A percentile compares a stretch with the other conserved stretches of the same genome.
Conservation (phyloP, 768 basidiomycete species). For the Rhizopogon vinicolor region DNA sequence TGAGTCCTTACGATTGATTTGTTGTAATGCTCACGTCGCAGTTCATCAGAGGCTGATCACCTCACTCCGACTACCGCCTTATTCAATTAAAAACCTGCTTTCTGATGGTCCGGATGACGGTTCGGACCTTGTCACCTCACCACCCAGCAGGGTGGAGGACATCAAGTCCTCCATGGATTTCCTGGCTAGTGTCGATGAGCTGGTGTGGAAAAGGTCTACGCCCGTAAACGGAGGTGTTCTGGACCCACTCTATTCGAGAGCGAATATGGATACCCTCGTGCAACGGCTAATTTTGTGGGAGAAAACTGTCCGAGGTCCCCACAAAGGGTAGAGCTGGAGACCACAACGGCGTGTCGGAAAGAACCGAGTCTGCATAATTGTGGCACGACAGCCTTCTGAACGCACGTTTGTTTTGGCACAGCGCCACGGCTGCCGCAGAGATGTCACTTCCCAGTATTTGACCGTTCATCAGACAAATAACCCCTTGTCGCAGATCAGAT, state of each 20-base stretch:
- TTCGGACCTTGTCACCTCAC: not conserved
- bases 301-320: slow-evolving; percentile 13
- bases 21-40: not conserved
- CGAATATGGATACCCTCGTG: slow-evolving; percentile 16
- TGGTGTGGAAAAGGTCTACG: slow-evolving; percentile 22
- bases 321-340: not conserved
- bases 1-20: slow-evolving; percentile 7
- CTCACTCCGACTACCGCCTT: not conserved
- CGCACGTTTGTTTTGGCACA: not conserved
- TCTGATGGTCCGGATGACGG: not conserved
- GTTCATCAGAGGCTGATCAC: not conserved
- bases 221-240: slow-evolving; percentile 3
- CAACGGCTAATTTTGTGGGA: slow-evolving; percentile 27
- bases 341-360: not conserved
- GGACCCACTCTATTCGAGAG: slow-evolving; percentile 17
- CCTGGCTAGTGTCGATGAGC: slow-evolving; percentile 19
- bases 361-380: not conserved
- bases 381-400: not conserved
- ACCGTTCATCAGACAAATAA: not conserved
- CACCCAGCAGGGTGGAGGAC: slow-evolving; percentile 7
- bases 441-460: not conserved
- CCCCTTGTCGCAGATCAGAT: not conserved
- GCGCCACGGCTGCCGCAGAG: not conserved
- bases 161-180: slow-evolving; percentile 22
- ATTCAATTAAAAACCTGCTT: not conserved